A percentile compares a stretch with the other conserved stretches of the same genome.
Conservation (phyloP, 2,329 filamentous ascomycete genomes). For the Diaporthe nobilis region DNA sequence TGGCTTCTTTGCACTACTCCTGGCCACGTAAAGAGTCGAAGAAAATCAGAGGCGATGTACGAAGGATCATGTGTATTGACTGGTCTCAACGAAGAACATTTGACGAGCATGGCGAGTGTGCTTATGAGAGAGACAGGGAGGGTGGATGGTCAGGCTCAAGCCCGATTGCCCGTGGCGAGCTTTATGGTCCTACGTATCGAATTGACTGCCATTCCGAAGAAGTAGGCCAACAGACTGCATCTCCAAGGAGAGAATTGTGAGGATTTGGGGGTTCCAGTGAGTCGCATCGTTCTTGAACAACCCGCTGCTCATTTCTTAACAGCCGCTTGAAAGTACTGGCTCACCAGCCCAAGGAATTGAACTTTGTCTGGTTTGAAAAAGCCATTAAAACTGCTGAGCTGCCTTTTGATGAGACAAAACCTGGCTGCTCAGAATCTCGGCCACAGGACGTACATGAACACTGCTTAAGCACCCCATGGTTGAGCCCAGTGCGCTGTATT, state of each 20-base stretch:
- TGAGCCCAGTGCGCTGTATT: not conserved
- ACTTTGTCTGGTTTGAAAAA: not conserved
- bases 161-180: not conserved
- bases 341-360: not conserved
- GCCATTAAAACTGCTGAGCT: not conserved
- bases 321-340: not conserved
- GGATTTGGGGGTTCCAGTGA: not conserved
- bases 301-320: not conserved
- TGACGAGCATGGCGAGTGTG: no score
- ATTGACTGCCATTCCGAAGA: not conserved
- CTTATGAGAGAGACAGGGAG: not conserved
- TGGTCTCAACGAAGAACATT: no score
- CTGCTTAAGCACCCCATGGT: not conserved
- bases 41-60: no score
- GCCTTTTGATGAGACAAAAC: not conserved
- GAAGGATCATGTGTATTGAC: no score
- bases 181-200: not conserved
- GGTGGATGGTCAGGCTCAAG: not conserved
- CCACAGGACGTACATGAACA: not conserved
- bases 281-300: not conserved
- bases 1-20: no score
- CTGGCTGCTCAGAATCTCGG: not conserved
- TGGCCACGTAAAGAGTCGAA: no score
- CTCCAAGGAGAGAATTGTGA: not conserved
- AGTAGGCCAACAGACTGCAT: not conserved